Conservation (phyloP, 768 basidiomycete species). For the Leccinellum albellum region DNA sequence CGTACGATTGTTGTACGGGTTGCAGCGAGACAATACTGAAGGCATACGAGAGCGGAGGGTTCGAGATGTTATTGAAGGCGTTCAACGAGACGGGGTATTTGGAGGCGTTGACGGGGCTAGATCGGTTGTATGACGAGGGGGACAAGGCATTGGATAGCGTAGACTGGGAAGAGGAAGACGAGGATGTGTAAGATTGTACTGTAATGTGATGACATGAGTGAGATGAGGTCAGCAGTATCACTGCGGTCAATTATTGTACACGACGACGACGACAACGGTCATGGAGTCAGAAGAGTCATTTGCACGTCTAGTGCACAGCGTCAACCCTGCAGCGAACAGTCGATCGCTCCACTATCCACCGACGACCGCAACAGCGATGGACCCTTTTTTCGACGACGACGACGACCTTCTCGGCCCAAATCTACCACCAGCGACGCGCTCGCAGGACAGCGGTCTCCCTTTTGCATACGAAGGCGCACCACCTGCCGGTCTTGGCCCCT, state of each 20-base stretch:
- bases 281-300: slow-evolving; percentile 30
- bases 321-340: slow-evolving; percentile 23
- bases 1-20: slow-evolving; percentile 85
- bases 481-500: slow-evolving; percentile 53
- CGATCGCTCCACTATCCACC: slow-evolving; percentile 51
- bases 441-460: slow-evolving; percentile 50
- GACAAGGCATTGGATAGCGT: slow-evolving; percentile 66
- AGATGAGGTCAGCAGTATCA: slow-evolving; percentile 9
- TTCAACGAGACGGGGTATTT: slow-evolving; percentile 81
- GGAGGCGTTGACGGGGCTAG: slow-evolving; percentile 73
- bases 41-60: slow-evolving; percentile 81
- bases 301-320: slow-evolving; percentile 23
- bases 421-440: slow-evolving; percentile 35
- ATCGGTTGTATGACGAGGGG: slow-evolving; percentile 71
- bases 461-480: slow-evolving; percentile 56
- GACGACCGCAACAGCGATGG: slow-evolving; percentile 39
- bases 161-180: slow-evolving; percentile 71
- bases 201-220: neutral
- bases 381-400: slow-evolving; percentile 83
- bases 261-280: slow-evolving; percentile 9
- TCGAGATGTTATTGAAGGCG: slow-evolving; percentile 71
- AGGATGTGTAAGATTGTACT: neutral
- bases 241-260: neutral
- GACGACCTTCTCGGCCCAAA: slow-evolving; percentile 42
- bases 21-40: slow-evolving; percentile 79